Evolutionary conservation across 23 red algal genomes (phyloP).

Genomic region (Cyanidioschyzon merolae): DNA sequence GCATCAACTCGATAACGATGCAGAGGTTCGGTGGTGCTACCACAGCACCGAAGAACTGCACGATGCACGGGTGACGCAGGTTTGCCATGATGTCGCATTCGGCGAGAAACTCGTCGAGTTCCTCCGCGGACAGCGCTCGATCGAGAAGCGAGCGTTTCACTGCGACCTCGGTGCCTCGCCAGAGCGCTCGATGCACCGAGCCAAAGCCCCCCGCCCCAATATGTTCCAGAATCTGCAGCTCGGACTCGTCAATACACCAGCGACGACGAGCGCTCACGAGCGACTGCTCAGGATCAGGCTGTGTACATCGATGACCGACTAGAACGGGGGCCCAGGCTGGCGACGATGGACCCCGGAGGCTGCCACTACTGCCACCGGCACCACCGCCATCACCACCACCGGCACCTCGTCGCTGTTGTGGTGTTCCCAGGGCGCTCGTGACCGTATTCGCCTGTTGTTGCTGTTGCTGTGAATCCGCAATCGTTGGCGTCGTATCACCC

Average conservation of each 20-base stretch:
- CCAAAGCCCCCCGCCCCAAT: conserved; percentile 30
- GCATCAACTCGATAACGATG: conserved; percentile 24
- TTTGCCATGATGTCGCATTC: conserved; percentile 28
- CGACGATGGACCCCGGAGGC: neutral
- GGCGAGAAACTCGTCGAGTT: conserved; percentile 20
- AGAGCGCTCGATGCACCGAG: conserved; percentile 22
- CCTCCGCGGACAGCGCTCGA: neutral
- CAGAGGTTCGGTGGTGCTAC: conserved; percentile 19
- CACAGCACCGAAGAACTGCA: conserved; percentile 20
- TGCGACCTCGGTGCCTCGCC: conserved; percentile 23
- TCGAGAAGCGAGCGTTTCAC: conserved; percentile 19
- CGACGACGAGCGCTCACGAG: neutral
- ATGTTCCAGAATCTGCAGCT: conserved; percentile 10
- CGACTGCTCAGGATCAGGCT: neutral
- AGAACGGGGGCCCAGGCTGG: neutral
- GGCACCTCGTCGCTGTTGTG: neutral
- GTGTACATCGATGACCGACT: neutral
- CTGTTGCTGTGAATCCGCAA: neutral
- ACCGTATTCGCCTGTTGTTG: neutral
- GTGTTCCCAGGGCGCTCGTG: neutral
- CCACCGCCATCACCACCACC: no score
- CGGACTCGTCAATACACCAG: conserved; percentile 18
- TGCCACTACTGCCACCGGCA: no score
- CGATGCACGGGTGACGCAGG: conserved; percentile 25
- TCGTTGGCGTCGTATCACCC: neutral